A percentile compares a stretch with the other conserved stretches of the same genome.
Conservation (phyloP, 2,329 filamentous ascomycete species). For the Neonectria coccinea region DNA sequence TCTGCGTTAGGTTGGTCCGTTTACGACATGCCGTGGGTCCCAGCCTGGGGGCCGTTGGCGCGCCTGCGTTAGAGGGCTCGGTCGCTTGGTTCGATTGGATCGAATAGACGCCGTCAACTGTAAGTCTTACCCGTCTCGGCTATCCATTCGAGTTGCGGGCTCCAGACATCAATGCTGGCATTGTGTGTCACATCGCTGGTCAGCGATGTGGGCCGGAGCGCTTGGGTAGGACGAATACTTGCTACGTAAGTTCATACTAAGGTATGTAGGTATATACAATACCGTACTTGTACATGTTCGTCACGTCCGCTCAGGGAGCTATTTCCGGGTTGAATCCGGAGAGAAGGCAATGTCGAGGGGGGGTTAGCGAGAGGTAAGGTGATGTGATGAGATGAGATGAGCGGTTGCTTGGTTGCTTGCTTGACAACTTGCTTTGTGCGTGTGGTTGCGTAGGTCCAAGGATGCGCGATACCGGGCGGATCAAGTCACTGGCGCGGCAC, state of each 20-base stretch:
- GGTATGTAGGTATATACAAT: neutral
- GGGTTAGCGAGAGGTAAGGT: neutral
- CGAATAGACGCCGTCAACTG: conserved; percentile 48
- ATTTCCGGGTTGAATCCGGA: conserved; percentile 3
- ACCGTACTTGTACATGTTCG: neutral
- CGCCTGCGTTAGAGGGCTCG: conserved; percentile 36
- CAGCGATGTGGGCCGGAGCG: conserved; percentile 16
- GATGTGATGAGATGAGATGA: neutral
- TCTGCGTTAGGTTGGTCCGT: conserved; percentile 6
- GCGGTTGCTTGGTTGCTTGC: conserved; percentile 11
- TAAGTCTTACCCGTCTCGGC: conserved; percentile 22
- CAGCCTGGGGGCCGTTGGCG: conserved; percentile 23
- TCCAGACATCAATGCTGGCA: conserved; percentile 27
- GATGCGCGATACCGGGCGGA: conserved; percentile 5
- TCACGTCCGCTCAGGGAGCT: neutral
- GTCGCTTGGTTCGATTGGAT: conserved; percentile 42
- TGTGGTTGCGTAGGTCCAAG: neutral
- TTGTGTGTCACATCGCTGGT: conserved; percentile 31
- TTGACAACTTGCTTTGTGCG: neutral
- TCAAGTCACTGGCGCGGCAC: conserved; percentile 21
- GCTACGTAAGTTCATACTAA: too few species aligned
- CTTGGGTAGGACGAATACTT: conserved; percentile 25
- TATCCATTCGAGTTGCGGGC: conserved; percentile 32
- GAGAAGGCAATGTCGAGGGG: neutral
- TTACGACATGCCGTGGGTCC: conserved; percentile 10